Base-by-base conservation (phyloP, 2,329 filamentous ascomycete genomes). In the Tolypocladium capitatum region DNA sequence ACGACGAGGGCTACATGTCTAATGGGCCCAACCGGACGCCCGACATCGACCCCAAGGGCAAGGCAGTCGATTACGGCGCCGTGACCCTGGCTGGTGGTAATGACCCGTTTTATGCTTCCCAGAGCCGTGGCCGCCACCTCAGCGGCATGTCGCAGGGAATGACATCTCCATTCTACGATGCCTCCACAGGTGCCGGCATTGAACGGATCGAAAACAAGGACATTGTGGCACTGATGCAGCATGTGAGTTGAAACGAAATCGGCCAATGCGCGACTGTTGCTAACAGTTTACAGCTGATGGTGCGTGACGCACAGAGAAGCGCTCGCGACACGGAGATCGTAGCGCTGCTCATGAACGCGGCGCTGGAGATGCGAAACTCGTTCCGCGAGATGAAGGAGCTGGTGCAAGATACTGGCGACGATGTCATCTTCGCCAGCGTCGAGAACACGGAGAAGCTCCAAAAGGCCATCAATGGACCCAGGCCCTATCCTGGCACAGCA, bases 161-260 rank as follows among this genome's bases (percentile, higher is more conserved):
- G 77, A 76, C 74, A 4, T 92, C 89, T 30, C 90, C 91, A 3
- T 73, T 97, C 20, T 97, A 95, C 59, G 92, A 98, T 61, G 82
- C 86, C 50, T 78, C 90, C 4, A 94, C 86, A 1, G 91, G 91
- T 46, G 82, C 80, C 52, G 90, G 89, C 32, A 85, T 95, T 46
- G 90, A 97, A 55, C 78, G 84, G 43, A 97, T 98, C 46, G 84
- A 97, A 63, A 95, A 89, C 42, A 92, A 94, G 68, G 92, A 98
- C 60, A 94, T 98, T 57, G 85, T 98, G 53, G 88, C 91, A 24
- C 71, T 98, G 51, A 98, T 98, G 92, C 91, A 98, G 62, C 92
- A 98, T 65, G 78, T 83, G 68, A 73, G 80, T 72, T 27, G 16
- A 30, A 7, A 18, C 11, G 28, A 41, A 18, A 14, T 16, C 14